phyloP scores from a whole-genome alignment of 1,139 yeast genomes.

The Hyphopichia burtonii region DNA sequence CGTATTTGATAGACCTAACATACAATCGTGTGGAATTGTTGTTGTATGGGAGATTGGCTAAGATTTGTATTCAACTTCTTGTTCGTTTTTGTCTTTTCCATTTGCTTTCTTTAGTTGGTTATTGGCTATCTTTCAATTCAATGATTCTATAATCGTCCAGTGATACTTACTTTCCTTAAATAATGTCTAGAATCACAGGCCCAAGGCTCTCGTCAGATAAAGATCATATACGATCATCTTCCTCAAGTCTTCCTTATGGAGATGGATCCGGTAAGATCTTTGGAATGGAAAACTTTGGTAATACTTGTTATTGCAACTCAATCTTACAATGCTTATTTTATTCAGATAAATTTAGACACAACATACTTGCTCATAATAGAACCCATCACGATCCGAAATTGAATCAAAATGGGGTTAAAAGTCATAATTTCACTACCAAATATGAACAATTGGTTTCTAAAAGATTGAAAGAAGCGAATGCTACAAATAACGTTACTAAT shows the following conservation, averaged over 20 bases:
- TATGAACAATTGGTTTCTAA: slow-evolving; percentile 43
- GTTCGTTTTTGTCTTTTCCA: no score
- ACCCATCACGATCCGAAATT: slow-evolving; percentile 39
- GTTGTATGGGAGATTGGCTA: no score
- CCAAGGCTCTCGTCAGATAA: no score
- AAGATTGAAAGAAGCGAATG: slow-evolving; percentile 27
- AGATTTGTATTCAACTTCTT: no score
- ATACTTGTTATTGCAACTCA: slow-evolving; percentile 93
- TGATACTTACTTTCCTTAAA: no score
- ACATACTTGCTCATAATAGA: slow-evolving; percentile 39
- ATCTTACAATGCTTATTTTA: slow-evolving; percentile 85
- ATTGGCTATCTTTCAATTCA: no score
- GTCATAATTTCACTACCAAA: slow-evolving; percentile 47
- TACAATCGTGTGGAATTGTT: no score
- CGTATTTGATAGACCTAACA: no score
- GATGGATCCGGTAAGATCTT: slow-evolving; percentile 73
- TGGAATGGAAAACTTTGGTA: slow-evolving; percentile 95
- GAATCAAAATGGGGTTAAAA: slow-evolving; percentile 41
- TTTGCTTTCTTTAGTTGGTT: no score
- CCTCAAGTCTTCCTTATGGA: slow-evolving; percentile 41
- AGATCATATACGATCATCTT: no score
- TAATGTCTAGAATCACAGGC: no score
- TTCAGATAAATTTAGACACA: slow-evolving; percentile 64
- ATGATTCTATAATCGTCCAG: no score
- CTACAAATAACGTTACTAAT: neutral